A percentile compares a stretch with the other conserved stretches of the same genome.
Evolutionary conservation across 2,329 filamentous ascomycete species (phyloP).

Genomic region (Tolypocladium pustulatum): DNA sequence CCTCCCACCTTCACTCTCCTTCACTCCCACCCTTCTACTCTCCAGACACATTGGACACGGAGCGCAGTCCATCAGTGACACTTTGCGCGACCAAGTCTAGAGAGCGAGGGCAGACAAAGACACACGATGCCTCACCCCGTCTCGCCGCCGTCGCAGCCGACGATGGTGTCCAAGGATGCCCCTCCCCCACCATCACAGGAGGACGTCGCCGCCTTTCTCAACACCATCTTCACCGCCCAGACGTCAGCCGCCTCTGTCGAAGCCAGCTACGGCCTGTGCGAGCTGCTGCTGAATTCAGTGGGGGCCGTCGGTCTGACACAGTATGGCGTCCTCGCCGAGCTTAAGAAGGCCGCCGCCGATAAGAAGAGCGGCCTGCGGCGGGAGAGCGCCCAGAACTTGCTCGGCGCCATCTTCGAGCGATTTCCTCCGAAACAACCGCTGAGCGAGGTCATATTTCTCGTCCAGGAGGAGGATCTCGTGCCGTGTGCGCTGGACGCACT

Average conservation of each 20-base stretch:
- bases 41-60: neutral
- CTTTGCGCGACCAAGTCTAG: neutral
- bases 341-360: conserved; percentile 69
- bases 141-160: conserved; percentile 37
- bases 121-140: conserved; percentile 37
- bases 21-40: conserved; percentile 2
- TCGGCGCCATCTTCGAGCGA: conserved; percentile 87
- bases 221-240: conserved; percentile 58
- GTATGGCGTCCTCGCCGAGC: conserved; percentile 44
- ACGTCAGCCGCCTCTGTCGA: conserved; percentile 61
- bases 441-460: conserved; percentile 70
- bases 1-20: conserved; percentile 1
- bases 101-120: neutral
- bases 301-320: conserved; percentile 40
- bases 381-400: conserved; percentile 89
- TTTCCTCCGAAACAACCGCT: conserved; percentile 68
- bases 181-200: conserved; percentile 51
- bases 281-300: conserved; percentile 43
- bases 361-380: conserved; percentile 84
- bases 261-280: conserved; percentile 50
- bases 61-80: neutral
- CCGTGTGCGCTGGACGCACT: conserved; percentile 70
- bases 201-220: conserved; percentile 54
- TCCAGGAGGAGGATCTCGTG: conserved; percentile 70
- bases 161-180: conserved; percentile 36